phyloP scores from a whole-genome alignment of 2,329 filamentous ascomycete genomes.

The Emergomyces orientalis region DNA sequence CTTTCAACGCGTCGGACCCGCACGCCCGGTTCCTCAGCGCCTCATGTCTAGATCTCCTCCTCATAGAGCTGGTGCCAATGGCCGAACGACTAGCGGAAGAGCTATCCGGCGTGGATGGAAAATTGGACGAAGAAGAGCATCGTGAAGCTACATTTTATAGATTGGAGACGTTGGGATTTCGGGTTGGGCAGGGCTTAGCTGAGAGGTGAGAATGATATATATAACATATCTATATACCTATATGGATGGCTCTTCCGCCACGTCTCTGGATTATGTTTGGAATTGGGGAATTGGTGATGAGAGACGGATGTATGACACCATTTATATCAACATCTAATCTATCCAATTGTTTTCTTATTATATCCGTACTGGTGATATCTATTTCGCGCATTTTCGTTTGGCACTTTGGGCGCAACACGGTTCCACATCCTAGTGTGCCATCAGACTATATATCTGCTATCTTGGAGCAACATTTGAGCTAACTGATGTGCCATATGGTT shows the following conservation, averaged over 20 bases:
- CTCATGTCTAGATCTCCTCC: conserved; percentile 83
- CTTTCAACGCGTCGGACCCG: conserved; percentile 64
- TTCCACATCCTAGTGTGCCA: background rate
- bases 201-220: conserved; percentile 54
- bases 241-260: background rate
- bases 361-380: background rate
- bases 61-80: conserved; percentile 95
- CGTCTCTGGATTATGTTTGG: background rate
- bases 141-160: conserved; percentile 77
- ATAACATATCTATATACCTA: background rate
- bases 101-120: conserved; percentile 34
- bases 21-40: conserved; percentile 66
- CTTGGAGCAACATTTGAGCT: background rate
- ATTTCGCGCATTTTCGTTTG: background rate
- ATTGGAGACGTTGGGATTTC: conserved; percentile 75
- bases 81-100: conserved; percentile 77
- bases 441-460: background rate
- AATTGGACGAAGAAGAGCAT: conserved; percentile 56
- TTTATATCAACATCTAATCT: background rate
- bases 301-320: background rate
- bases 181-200: conserved; percentile 83
- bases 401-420: background rate
- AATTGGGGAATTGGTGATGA: background rate
- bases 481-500: background rate
- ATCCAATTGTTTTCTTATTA: background rate